Base-by-base conservation (phyloP, 164 flowering plant species). In the Malania oleifera region DNA sequence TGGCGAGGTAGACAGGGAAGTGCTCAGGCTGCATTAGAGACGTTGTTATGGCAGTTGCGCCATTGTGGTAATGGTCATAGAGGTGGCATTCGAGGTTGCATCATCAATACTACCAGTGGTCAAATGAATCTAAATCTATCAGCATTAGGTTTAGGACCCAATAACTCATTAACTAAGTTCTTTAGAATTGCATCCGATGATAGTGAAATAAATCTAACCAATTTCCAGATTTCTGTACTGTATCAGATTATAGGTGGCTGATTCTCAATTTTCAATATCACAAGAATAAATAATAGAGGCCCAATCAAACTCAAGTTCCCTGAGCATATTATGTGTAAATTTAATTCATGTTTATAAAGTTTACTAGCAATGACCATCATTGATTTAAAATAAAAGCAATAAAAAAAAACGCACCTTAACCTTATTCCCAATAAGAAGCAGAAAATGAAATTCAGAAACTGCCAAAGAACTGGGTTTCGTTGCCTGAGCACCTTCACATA, bases 371-470 rank as follows among this genome's bases (percentile, higher is more conserved):
- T 28, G 3, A 38, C 23, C 35, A 10, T 0, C 34, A 4, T 19
- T 31, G 5, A 4, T 31, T 31, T 31, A 41, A 23, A 15, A 22
- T 29, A 9, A 44, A 28, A n/a, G n/a, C 20, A 40, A 41, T 13
- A 12, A 20, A 17, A 49, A 20, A 5, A 23, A 31, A 54, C 85
- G 47, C 67, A 95, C 99, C 99, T 95, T 88, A 60, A 95, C 93
- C 73, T 79, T 84, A 62, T 91, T 87, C 40, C 93, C 93, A 56
- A 91, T 74, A 58, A 95, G 96, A 69, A 95, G 89, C 68, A 95
- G 75, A 77, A 88, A 91, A 73, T 95, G 99, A 71, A 75, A 95
- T 56, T 95, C 96, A 17, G 99, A 88, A 51, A 88, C 78, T 27
- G 95, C 89, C 71, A 95, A 75, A 22, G 99, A 95, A 64, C 79